These are phyloP conservation scores for Stephanodiscus minutulus DNA, from an alignment of 108 stramenopile species.

Conservation along the genomic window DNA sequence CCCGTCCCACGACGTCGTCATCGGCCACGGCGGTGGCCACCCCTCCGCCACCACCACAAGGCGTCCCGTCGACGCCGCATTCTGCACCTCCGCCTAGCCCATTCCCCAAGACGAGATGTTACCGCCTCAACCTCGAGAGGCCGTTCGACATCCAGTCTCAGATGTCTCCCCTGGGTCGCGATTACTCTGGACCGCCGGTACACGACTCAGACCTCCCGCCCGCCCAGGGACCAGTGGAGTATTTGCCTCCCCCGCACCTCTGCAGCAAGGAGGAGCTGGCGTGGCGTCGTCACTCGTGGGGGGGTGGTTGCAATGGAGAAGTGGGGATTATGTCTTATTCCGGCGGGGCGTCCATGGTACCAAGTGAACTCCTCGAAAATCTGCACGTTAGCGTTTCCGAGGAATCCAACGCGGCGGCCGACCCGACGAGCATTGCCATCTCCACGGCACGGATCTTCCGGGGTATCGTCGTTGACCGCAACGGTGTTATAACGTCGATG, in stretches of 20 bases:
- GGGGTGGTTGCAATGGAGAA: background rate
- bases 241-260: constrained; percentile 38
- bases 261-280: constrained; percentile 22
- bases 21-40: background rate
- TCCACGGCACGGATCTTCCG: constrained; percentile 83
- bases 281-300: constrained; percentile 29
- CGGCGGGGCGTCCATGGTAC: background rate
- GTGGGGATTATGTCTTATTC: background rate
- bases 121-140: constrained; percentile 78
- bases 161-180: constrained; percentile 23
- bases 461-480: constrained; percentile 72
- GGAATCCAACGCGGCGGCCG: constrained; percentile 3
- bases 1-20: background rate
- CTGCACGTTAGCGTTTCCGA: constrained; percentile 32
- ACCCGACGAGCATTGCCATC: constrained; percentile 62
- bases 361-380: constrained; percentile 24
- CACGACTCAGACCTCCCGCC: constrained; percentile 37
- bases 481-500: constrained; percentile 73
- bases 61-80: constrained; percentile 5
- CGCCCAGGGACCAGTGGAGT: constrained; percentile 35
- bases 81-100: background rate
- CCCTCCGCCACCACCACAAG: constrained; percentile 4
- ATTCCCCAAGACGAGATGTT: constrained; percentile 63
- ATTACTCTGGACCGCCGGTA: constrained; percentile 41
- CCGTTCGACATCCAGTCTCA: constrained; percentile 34